Conservation (phyloP, 1,284 basidiomycete species). For the Hypsizygus ulmarius region DNA sequence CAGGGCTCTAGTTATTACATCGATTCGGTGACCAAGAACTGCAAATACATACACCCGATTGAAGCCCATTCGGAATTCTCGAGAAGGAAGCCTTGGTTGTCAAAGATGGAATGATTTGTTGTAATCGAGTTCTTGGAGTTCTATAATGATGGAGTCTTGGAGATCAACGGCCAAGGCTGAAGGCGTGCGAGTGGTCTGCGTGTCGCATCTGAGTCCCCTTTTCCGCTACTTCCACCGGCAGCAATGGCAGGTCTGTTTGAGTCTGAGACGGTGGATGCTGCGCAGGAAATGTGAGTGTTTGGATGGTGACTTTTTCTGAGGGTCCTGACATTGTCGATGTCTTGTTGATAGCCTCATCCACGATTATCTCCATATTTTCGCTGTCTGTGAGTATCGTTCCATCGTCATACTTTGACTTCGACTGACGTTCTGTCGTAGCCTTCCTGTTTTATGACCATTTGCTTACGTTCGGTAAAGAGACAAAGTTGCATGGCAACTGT, state of each 20-base stretch:
- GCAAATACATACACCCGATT: no score
- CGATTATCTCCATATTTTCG: constrained; percentile 29
- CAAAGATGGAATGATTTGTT: background rate
- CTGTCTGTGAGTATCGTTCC: constrained; percentile 22
- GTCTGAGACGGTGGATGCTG: constrained; percentile 3
- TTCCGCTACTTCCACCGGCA: constrained; percentile 1
- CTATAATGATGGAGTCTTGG: background rate
- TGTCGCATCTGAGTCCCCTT: background rate
- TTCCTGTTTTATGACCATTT: constrained; percentile 39
- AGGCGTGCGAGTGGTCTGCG: background rate
- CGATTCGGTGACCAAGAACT: no score
- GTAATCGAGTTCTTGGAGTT: no score
- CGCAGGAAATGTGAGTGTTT: constrained; percentile 13
- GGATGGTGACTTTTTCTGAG: background rate
- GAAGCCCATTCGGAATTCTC: no score
- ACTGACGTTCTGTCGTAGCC: constrained; percentile 19
- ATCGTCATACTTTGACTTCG: no score
- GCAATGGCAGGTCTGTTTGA: constrained; percentile 9
- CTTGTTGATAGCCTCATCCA: constrained; percentile 18
- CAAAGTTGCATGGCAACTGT: background rate
- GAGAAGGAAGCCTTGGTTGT: background rate
- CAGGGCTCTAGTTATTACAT: no score
- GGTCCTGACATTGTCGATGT: background rate
- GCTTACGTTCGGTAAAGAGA: constrained; percentile 30
- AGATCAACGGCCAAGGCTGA: background rate